These are phyloP conservation scores for Botrytis paeoniae DNA, from an alignment of 2,329 filamentous ascomycete genomes.

Conservation along the genomic window DNA sequence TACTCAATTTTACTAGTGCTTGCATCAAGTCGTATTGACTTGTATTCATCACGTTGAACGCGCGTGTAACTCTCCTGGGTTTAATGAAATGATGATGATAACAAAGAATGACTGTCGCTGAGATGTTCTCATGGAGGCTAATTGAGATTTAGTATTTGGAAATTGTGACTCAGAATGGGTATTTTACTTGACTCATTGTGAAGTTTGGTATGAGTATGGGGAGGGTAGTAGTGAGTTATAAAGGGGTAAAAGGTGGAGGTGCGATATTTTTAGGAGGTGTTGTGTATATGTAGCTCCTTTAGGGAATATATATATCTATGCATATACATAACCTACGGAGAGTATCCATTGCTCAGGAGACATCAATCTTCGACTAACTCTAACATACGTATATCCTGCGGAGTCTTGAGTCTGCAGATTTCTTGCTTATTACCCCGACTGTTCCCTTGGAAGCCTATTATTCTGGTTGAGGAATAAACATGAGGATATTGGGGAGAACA, in stretches of 20 bases:
- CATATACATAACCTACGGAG: neutral
- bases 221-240: neutral
- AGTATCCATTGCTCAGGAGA: neutral
- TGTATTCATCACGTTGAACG: neutral
- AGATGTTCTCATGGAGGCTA: neutral
- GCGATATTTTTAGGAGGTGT: neutral
- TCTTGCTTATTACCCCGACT: neutral
- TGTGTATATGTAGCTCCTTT: neutral
- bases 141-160: neutral
- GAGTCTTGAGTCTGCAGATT: neutral
- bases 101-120: neutral
- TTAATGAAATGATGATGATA: neutral
- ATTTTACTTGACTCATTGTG: neutral
- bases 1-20: neutral
- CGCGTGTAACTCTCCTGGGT: neutral
- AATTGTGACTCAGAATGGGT: neutral
- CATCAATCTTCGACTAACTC: neutral
- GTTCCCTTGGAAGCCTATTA: neutral
- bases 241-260: neutral
- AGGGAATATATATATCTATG: neutral
- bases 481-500: neutral
- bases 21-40: neutral
- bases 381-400: neutral
- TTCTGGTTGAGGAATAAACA: accelerated
- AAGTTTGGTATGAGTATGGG: neutral